Evolutionary conservation across 805 yeast species (phyloP).

Genomic region (Phaffomyces opuntiae): DNA sequence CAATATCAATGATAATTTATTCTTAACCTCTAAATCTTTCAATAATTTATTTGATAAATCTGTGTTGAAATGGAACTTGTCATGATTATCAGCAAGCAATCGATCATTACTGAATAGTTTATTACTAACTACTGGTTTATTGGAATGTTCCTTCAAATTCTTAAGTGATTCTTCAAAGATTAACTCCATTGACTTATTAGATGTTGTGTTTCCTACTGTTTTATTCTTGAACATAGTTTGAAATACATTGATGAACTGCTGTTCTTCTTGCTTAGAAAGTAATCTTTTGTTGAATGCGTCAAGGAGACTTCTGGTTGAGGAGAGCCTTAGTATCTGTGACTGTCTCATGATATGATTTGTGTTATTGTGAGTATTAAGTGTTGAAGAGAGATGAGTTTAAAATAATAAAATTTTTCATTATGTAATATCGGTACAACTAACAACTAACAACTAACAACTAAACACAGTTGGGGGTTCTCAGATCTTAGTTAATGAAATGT

Average conservation of each 20-base stretch:
- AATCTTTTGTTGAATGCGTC: constrained; percentile 2
- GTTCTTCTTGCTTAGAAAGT: constrained; percentile 4
- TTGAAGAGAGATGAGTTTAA: no score
- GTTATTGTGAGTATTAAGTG: no score
- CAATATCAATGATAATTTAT: not conserved
- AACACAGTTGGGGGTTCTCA: no score
- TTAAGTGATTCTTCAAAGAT: constrained; percentile 1
- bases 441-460: no score
- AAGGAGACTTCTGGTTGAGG: not conserved
- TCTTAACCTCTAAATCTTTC: constrained; percentile 4
- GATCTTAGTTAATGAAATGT: no score
- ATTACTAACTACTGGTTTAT: no score
- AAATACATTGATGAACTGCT: constrained; percentile 1
- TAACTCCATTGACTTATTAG: not conserved
- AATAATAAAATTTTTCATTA: no score
- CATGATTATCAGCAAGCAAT: no score
- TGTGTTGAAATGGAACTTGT: not conserved
- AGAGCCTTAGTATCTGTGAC: not conserved
- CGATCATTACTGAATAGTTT: no score
- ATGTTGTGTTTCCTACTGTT: not conserved
- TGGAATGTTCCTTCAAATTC: not conserved
- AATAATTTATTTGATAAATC: constrained; percentile 1
- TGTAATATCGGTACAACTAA: no score
- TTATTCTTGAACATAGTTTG: not conserved
- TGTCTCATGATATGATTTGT: not conserved